Percentiles rank a stretch among this genome's conserved stretches.
These are phyloP conservation scores for Aspergillus wentii DNA, from an alignment of 495 filamentous ascomycete genomes.

Conservation along the genomic window DNA sequence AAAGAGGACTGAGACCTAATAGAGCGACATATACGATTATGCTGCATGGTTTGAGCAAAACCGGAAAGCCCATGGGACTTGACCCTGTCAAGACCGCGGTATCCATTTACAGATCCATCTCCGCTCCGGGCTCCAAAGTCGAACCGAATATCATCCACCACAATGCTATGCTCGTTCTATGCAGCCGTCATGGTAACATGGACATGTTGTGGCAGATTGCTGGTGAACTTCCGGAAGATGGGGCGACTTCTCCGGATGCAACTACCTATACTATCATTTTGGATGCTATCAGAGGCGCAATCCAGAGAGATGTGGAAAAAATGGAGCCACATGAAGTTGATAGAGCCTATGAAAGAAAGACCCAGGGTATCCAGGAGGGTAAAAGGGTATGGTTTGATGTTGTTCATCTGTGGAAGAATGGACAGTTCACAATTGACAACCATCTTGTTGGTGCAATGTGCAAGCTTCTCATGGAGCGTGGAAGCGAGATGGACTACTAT, in stretches of 20 bases:
- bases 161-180: conserved; percentile 81
- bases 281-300: conserved; percentile 54
- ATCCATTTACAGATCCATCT: conserved; percentile 69
- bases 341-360: conserved; percentile 25
- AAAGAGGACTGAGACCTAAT: conserved; percentile 70
- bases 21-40: conserved; percentile 76
- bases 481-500: conserved; percentile 54
- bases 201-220: conserved; percentile 72
- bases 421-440: conserved; percentile 66
- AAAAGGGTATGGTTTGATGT: conserved; percentile 78
- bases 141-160: conserved; percentile 71
- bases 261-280: conserved; percentile 78
- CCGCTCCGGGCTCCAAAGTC: conserved; percentile 48
- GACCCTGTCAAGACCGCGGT: conserved; percentile 57
- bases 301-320: conserved; percentile 16
- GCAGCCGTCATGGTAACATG: conserved; percentile 61
- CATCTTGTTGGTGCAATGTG: conserved; percentile 73
- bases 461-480: conserved; percentile 57
- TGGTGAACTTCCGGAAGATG: conserved; percentile 56
- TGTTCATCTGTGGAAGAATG: conserved; percentile 62
- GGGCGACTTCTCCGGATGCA: conserved; percentile 55
- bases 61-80: conserved; percentile 27
- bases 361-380: conserved; percentile 48
- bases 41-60: conserved; percentile 64
- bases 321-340: conserved; percentile 28